Base-by-base conservation (phyloP, 192 early-diverging fungal genomes). In the Rhizoclosmatium globosum region DNA sequence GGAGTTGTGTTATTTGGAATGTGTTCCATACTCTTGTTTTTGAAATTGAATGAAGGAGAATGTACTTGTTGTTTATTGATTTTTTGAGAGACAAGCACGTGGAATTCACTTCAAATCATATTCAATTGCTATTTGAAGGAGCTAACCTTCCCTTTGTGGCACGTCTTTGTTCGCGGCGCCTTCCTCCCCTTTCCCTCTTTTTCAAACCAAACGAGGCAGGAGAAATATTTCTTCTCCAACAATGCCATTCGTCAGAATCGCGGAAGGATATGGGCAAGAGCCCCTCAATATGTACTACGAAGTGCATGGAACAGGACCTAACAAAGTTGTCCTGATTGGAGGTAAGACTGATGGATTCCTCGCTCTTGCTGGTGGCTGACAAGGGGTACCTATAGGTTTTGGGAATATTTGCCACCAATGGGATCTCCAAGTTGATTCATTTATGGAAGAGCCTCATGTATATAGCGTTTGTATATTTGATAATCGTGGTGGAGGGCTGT, bases 401-500 rank as follows among this genome's bases (percentile, higher is more conserved):
- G 79, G 79, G 1, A 80, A 80, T 72, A 80, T 80, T 47, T 80
- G 79, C 72, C 79, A 80, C 31, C 79, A 80, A 60, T 80, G 79
- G 79, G 79, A 80, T 44, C 61, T 80, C 46, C 79, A 80, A 60
- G 65, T 80, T 4, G 79, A 75, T 15, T 75, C 9, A 7, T 80
- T 80, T 56, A 65, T 65, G 64, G 42, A 60, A 23, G 43, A 64
- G 43, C 79, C 79, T 4, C 65, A 74, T 11, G 23, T 76, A 4
- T 80, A 46, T 56, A 75, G 78, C 23, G 81, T 85, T 3, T 82
- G 81, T 58, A 82, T 85, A 9, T 65, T 79, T 60, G 84, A 85
- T 69, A 81, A 85, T 68, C 69, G 85, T 38, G 85, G 85, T 39
- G 80, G 80, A 17, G 85, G 85, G 23, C 56, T 73, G 43, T 83